phyloP scores from a whole-genome alignment of 345 rosid species.

The Brassica nigra region DNA sequence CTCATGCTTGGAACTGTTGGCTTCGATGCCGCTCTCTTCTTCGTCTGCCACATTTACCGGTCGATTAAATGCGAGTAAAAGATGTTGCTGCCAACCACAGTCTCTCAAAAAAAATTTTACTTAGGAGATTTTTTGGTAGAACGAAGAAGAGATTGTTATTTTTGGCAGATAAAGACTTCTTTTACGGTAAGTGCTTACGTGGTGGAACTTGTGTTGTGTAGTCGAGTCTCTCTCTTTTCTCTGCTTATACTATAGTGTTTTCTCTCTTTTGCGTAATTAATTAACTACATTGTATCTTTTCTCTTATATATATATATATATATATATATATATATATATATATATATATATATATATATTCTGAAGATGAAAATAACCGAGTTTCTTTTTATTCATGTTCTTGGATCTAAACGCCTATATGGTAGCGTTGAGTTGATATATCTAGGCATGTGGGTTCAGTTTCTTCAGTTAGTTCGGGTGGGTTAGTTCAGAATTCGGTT shows the following conservation, averaged over 20 bases:
- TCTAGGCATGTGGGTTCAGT: no score
- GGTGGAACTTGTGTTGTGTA: slow-evolving; percentile 22
- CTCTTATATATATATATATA: background rate
- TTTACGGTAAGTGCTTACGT: slow-evolving; percentile 7
- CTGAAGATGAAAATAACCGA: background rate
- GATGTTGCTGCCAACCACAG: slow-evolving; percentile 9
- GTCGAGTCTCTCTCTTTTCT: slow-evolving; percentile 21
- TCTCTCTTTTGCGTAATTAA: slow-evolving; percentile 23
- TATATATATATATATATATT: no score
- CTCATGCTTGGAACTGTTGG: slow-evolving; percentile 54
- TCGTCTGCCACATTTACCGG: slow-evolving; percentile 53
- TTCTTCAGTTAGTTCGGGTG: no score
- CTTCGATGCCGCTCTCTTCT: slow-evolving; percentile 48
- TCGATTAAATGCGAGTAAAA: slow-evolving; percentile 51
- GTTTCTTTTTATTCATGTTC: background rate
- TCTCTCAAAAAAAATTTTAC: background rate
- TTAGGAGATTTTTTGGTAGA: slow-evolving; percentile 31
- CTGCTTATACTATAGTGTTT: slow-evolving; percentile 14
- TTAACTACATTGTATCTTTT: slow-evolving; percentile 11
- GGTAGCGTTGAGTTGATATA: background rate
- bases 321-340: no score
- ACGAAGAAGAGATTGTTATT: slow-evolving; percentile 3
- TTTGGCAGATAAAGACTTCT: slow-evolving; percentile 28
- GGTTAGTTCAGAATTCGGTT: no score
- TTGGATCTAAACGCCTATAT: background rate